Evolutionary conservation across 176 grass and related monocot genomes (phyloP).

Genomic region (Saccharum spontaneum): DNA sequence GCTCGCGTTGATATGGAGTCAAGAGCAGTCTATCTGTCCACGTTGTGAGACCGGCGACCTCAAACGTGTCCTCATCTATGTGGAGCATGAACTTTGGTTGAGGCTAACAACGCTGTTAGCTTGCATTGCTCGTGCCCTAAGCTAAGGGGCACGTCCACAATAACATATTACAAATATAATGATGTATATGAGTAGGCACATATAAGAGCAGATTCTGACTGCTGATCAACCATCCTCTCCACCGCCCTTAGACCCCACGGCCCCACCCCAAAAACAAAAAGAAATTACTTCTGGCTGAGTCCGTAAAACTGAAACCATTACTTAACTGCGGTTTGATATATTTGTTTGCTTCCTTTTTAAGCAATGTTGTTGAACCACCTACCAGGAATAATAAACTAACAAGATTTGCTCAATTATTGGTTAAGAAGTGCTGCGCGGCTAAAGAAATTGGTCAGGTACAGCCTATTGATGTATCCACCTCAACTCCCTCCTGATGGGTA

Average conservation of each 20-base stretch:
- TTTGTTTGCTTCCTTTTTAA: neutral
- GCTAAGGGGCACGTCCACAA: neutral
- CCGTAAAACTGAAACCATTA: neutral
- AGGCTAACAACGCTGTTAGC: too few relatives aligned
- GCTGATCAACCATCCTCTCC: neutral
- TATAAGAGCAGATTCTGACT: neutral
- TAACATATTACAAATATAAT: neutral
- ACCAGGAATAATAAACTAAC: neutral
- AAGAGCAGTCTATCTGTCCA: too few relatives aligned
- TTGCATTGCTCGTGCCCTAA: too few relatives aligned
- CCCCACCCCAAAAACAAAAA: neutral
- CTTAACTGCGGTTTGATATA: neutral
- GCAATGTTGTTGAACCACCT: neutral
- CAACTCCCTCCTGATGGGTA: neutral
- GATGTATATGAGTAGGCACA: neutral
- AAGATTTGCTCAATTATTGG: conserved; percentile 13
- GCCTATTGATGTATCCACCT: conserved; percentile 24
- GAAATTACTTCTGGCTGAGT: neutral
- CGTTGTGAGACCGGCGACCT: too few relatives aligned
- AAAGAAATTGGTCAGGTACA: conserved; percentile 18
- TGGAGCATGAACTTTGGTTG: too few relatives aligned
- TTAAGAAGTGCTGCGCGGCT: neutral
- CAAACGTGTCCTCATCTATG: too few relatives aligned
- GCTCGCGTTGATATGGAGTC: too few relatives aligned
- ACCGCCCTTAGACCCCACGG: neutral